Evolutionary conservation across 352 stramenopile species (phyloP), one percentile per base, ranked within the genome.

Genomic region (Phytophthora meadii): DNA sequence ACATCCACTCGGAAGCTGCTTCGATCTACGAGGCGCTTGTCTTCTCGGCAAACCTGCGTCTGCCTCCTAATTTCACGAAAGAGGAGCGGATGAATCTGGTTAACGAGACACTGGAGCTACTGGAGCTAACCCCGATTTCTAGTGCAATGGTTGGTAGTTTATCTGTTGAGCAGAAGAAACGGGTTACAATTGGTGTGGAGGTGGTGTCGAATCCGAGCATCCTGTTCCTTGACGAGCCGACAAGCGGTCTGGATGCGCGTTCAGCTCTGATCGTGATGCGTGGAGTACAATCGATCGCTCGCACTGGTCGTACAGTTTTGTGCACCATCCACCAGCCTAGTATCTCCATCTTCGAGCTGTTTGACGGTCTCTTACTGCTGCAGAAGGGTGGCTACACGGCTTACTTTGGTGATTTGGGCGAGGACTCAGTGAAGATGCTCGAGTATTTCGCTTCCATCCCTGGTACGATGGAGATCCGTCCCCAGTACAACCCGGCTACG

Each of bases 211-310:
- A 98, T 67, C 95, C 95, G 28, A 94, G 93, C 55, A 81, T 99
- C 19, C 54, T 99, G 57, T 97, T 99, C 66, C 61, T 99, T 25
- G 94, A 98, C 49, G 96, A 98, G 54, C 93, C 95, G 0, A 98
- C 93, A 0, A 91, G 74, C 62, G 89, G 91, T 9, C 66, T 98
- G 17, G 93, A 98, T 62, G 79, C 87, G 0, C 87, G 81, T 7
- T 88, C 93, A 34, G 93, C 93, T 10, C 70, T 90, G 34, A 90
- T 94, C 45, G 87, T 98, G 45, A 97, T 98, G 64, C 73, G 78
- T 4, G 85, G 85, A 10, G 80, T 98, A 32, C 74, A 81, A 32
- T 87, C 88, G 11, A 91, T 98, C 40, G 81, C 92, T 14, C 79
- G 84, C 4, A 97, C 78, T 11, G 92, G 93, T 19, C 85, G 89